Percentiles rank a stretch among this genome's conserved stretches.
Evolutionary conservation across 1,139 yeast genomes (phyloP).

Genomic region (Casaregolazyma suthepensis): DNA sequence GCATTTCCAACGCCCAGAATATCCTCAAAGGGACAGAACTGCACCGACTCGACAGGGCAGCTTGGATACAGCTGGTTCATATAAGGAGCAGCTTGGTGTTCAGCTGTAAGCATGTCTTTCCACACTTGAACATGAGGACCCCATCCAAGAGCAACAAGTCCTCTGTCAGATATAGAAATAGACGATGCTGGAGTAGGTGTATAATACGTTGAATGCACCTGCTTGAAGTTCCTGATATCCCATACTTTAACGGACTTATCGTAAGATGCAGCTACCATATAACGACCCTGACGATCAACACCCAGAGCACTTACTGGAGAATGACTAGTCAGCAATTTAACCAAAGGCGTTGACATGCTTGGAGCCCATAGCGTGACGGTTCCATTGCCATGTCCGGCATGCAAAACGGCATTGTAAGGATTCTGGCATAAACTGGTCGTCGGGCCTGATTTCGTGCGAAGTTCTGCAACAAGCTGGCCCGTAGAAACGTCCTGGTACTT

Average conservation of each 20-base stretch:
- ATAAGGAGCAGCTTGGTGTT: conserved; percentile 64
- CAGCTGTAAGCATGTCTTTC: conserved; percentile 38
- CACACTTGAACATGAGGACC: conserved; percentile 83
- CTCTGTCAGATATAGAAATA: conserved; percentile 78
- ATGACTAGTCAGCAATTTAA: conserved; percentile 67
- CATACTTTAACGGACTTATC: conserved; percentile 83
- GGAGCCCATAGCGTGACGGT: conserved; percentile 95
- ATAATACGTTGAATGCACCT: conserved; percentile 48
- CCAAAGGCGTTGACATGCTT: conserved; percentile 77
- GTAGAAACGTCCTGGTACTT: conserved; percentile 96
- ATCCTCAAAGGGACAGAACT: conserved; percentile 95
- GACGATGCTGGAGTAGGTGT: conserved; percentile 86
- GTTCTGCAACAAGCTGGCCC: conserved; percentile 77
- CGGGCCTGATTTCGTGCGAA: conserved; percentile 84
- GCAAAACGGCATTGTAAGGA: conserved; percentile 94
- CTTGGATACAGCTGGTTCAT: conserved; percentile 88
- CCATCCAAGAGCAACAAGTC: conserved; percentile 83
- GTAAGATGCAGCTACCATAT: conserved; percentile 91
- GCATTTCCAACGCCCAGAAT: conserved; percentile 83
- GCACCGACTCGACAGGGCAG: conserved; percentile 57
- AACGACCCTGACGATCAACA: conserved; percentile 83
- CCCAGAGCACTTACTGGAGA: conserved; percentile 89
- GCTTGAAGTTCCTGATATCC: conserved; percentile 86
- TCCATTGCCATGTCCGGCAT: conserved; percentile 91
- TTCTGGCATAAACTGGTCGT: conserved; percentile 83